Percentiles rank a stretch among this genome's conserved stretches.
Evolutionary conservation across 345 rosid genomes (phyloP).

Genomic region (Aethionema arabicum): DNA sequence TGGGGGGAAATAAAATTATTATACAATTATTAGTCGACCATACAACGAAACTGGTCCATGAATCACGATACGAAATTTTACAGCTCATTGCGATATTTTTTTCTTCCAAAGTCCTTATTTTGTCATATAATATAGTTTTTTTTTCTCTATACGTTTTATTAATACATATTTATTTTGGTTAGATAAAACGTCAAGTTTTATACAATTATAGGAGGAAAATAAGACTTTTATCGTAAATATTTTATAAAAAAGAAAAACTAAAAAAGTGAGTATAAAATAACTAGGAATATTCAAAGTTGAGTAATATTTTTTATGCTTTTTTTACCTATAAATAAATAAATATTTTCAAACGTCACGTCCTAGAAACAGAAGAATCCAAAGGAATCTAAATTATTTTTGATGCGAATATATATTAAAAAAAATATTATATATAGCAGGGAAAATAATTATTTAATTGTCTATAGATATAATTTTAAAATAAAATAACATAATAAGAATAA

Average conservation of each 20-base stretch:
- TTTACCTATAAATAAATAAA: background rate
- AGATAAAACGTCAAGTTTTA: conserved; percentile 23
- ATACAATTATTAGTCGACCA: conserved; percentile 20
- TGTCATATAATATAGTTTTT: background rate
- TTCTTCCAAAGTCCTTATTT: background rate
- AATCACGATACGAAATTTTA: conserved; percentile 21
- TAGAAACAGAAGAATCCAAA: conserved; percentile 25
- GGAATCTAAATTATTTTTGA: conserved; percentile 21
- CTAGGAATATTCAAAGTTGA: conserved; percentile 13
- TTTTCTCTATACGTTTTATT: background rate
- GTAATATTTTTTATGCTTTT: conserved; percentile 5
- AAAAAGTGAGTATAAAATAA: background rate
- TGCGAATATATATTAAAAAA: background rate
- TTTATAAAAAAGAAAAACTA: background rate
- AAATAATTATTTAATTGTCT: conserved; percentile 12
- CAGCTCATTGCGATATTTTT: conserved; percentile 30
- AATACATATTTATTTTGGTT: conserved; percentile 7
- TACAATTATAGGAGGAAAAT: conserved; percentile 25
- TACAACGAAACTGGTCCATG: conserved; percentile 34
- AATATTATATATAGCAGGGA: background rate
- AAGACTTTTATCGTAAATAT: conserved; percentile 2
- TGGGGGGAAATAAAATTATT: background rate
- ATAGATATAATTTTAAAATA: background rate
- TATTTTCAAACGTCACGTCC: conserved; percentile 1
- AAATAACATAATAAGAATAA: background rate